Evolutionary conservation across 345 rosid species (phyloP).

Genomic region (Cochlearia excelsa): DNA sequence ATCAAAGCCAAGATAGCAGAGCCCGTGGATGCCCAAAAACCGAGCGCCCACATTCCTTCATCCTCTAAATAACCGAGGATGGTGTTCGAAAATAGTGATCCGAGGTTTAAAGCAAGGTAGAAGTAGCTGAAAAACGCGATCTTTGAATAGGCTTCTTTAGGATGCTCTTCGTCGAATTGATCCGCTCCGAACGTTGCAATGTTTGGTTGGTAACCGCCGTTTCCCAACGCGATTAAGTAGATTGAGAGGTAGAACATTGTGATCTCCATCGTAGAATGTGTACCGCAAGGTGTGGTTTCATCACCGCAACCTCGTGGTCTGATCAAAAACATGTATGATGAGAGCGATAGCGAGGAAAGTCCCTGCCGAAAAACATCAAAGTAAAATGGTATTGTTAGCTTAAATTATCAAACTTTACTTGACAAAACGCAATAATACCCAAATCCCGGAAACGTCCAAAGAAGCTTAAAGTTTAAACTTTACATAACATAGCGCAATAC

Average conservation of each 20-base stretch:
- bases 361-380: constrained; percentile 48
- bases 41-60: constrained; percentile 89
- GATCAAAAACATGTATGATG: constrained; percentile 70
- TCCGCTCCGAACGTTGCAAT: constrained; percentile 97
- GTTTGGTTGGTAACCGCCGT: constrained; percentile 98
- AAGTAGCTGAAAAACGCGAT: constrained; percentile 96
- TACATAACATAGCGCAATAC: background rate
- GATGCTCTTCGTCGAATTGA: constrained; percentile 90
- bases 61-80: constrained; percentile 87
- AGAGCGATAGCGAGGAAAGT: constrained; percentile 60
- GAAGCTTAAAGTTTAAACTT: background rate
- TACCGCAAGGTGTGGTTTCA: constrained; percentile 58
- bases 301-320: constrained; percentile 86
- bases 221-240: constrained; percentile 84
- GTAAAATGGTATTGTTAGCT: too few relatives aligned
- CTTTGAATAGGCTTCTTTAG: constrained; percentile 78
- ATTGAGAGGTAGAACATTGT: constrained; percentile 79
- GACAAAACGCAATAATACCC: too few relatives aligned
- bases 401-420: too few relatives aligned
- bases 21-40: constrained; percentile 89
- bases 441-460: background rate
- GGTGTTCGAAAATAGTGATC: constrained; percentile 95
- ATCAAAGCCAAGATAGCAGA: constrained; percentile 76
- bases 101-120: constrained; percentile 87
- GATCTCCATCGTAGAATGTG: constrained; percentile 67